Evolutionary conservation across 148 eudicot genomes (phyloP), one percentile per base, ranked within the genome.

Genomic region (Euryodendron excelsum): DNA sequence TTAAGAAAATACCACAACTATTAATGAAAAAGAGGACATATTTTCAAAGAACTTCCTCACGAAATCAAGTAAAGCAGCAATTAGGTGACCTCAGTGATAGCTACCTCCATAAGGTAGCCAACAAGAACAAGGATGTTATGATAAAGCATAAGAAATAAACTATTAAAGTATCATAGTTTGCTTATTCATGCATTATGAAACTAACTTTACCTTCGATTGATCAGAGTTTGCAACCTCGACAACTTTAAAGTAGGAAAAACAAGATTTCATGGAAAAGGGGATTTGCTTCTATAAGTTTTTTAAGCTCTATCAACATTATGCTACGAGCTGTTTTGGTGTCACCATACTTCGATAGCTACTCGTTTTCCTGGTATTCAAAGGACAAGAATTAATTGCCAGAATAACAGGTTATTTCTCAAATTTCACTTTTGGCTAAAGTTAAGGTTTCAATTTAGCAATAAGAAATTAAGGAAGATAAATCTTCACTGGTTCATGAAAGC

Each of bases 261-360:
- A 72, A 93, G 91, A 88, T 93, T 72, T 91, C 98, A 8, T 92
- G 91, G 80, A 93, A 90, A 62, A 91, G 92, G 31, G 98, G 96
- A 77, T 93, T 93, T 82, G 96, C 98, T 80, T 93, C 96, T 17
- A 93, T 91, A 59, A 93, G 82, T 77, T 93, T 93, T 74, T 90
- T 91, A 50, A 93, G 94, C 84, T 93, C 98, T 53, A 86, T 78
- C 84, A 93, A 77, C 98, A 93, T 90, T 53, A 90, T 91, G 80
- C 89, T 87, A 47, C 94, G 96, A 62, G 96, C 96, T 45, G 92
- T 85, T 88, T 88, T 91, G 61, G 90, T 89, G 81, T 93, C 92
- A 10, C 96, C 98, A 45, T 93, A 93, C 85, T 90, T 93, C 10
- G 96, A 91, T 41, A 93, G 91, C 87, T 93, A 94, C 86, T 93